Evolutionary conservation across 1,284 basidiomycete species (phyloP).

Genomic region (Volvariella volvacea): DNA sequence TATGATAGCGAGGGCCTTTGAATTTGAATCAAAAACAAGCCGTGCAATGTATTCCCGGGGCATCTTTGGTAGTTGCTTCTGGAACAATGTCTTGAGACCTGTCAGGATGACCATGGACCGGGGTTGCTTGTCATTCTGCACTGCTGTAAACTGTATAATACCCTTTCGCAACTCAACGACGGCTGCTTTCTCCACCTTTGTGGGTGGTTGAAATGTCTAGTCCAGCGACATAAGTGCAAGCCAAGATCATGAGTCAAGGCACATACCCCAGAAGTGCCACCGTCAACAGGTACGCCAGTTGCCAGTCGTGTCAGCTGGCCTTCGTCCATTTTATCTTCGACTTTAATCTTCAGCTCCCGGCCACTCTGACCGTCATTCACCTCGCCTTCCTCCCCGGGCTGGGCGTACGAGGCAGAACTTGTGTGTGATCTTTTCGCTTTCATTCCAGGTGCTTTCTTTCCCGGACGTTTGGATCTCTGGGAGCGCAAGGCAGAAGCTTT

Average conservation of each 20-base stretch:
- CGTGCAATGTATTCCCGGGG: conserved; percentile 97
- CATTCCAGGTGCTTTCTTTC: conserved; percentile 51
- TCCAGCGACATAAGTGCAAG: too few relatives aligned
- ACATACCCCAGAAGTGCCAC: conserved; percentile 23
- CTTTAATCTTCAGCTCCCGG: conserved; percentile 53
- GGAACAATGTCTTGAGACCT: conserved; percentile 94
- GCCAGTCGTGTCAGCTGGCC: conserved; percentile 64
- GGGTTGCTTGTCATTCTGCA: conserved; percentile 78
- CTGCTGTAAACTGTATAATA: conserved; percentile 81
- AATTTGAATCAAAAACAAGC: conserved; percentile 90
- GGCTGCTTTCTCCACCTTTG: conserved; percentile 71
- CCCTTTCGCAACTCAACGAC: conserved; percentile 78
- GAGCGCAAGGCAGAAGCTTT: conserved; percentile 23
- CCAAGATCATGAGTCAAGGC: conserved; percentile 1
- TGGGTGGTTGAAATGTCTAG: conserved; percentile 31
- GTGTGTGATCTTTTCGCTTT: conserved; percentile 53
- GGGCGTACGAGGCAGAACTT: conserved; percentile 26
- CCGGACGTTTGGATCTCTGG: conserved; percentile 34
- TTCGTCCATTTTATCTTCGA: conserved; percentile 76
- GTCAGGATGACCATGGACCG: conserved; percentile 83
- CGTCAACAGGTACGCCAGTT: conserved; percentile 76
- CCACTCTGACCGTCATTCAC: conserved; percentile 33
- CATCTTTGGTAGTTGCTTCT: conserved; percentile 98
- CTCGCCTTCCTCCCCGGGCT: conserved; percentile 28
- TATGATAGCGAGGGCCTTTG: conserved; percentile 90